These are phyloP conservation scores for Pugionium cornutum DNA, from an alignment of 345 rosid genomes.

Conservation along the genomic window DNA sequence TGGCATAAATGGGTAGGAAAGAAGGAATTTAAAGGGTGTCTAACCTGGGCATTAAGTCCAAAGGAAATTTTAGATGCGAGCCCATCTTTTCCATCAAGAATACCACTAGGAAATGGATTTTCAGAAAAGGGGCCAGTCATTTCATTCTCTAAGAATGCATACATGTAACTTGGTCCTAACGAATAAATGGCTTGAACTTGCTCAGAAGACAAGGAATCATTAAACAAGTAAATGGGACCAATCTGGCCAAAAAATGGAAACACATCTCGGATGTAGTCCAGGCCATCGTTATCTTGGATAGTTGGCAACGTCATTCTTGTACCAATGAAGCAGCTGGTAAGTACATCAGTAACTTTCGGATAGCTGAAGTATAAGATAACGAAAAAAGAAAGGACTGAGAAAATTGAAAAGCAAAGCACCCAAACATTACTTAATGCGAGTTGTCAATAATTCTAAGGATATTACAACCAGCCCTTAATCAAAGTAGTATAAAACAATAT, in stretches of 20 bases:
- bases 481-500: background rate
- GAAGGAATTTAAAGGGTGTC: constrained; percentile 22
- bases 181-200: constrained; percentile 74
- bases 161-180: constrained; percentile 96
- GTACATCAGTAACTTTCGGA: constrained; percentile 76
- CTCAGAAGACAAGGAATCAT: constrained; percentile 82
- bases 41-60: constrained; percentile 96
- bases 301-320: constrained; percentile 56
- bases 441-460: constrained; percentile 19
- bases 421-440: constrained; percentile 16
- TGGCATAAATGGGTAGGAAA: constrained; percentile 11
- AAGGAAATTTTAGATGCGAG: constrained; percentile 83
- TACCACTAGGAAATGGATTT: constrained; percentile 65
- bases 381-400: constrained; percentile 11
- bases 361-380: constrained; percentile 58
- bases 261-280: constrained; percentile 52
- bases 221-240: constrained; percentile 86
- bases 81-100: constrained; percentile 91
- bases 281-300: constrained; percentile 56
- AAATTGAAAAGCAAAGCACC: constrained; percentile 11
- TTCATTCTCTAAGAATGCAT: constrained; percentile 85
- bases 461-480: constrained; percentile 26
- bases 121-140: constrained; percentile 51
- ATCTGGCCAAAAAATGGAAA: constrained; percentile 84
- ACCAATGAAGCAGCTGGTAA: constrained; percentile 78